A percentile compares a stretch with the other conserved stretches of the same genome.
phyloP scores from a whole-genome alignment of 208 protist species.

The Trypanosoma congolense region DNA sequence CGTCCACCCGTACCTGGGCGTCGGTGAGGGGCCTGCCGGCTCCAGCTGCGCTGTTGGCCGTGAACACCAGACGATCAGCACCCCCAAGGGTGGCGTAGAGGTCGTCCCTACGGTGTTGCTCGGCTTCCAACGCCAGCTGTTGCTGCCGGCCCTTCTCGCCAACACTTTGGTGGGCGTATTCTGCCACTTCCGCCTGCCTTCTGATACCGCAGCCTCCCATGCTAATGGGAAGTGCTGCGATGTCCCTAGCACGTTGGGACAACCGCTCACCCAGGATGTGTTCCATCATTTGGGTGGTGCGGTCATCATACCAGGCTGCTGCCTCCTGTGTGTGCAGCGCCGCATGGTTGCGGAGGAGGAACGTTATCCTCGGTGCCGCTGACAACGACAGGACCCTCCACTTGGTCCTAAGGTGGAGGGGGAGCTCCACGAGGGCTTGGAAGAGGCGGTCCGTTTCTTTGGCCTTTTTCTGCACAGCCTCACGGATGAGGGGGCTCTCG shows the following conservation, averaged over 20 bases:
- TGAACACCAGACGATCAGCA: constrained; percentile 22
- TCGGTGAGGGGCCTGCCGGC: constrained; percentile 23
- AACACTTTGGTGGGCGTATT: constrained; percentile 22
- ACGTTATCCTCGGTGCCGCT: constrained; percentile 18
- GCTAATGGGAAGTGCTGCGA: constrained; percentile 21
- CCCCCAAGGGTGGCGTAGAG: constrained; percentile 18
- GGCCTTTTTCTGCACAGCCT: constrained; percentile 6
- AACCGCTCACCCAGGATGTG: constrained; percentile 8
- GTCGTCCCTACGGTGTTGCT: constrained; percentile 1
- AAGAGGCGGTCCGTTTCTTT: constrained; percentile 17
- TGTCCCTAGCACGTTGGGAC: background rate
- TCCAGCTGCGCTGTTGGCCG: constrained; percentile 20
- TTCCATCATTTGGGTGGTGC: constrained; percentile 10
- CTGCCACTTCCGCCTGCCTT: constrained; percentile 14
- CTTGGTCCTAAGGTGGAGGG: constrained; percentile 2
- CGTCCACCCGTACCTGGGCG: constrained; percentile 15
- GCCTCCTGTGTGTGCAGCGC: constrained; percentile 6
- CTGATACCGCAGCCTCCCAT: constrained; percentile 26
- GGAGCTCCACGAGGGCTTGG: background rate
- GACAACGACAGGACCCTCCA: constrained; percentile 22
- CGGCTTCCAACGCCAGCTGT: constrained; percentile 7
- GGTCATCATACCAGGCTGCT: constrained; percentile 23
- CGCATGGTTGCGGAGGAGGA: constrained; percentile 26
- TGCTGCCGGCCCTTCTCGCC: constrained; percentile 20
- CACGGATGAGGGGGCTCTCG: background rate